phyloP scores from a whole-genome alignment of 2,329 filamentous ascomycete species.

The Aspergillus neotritici region DNA sequence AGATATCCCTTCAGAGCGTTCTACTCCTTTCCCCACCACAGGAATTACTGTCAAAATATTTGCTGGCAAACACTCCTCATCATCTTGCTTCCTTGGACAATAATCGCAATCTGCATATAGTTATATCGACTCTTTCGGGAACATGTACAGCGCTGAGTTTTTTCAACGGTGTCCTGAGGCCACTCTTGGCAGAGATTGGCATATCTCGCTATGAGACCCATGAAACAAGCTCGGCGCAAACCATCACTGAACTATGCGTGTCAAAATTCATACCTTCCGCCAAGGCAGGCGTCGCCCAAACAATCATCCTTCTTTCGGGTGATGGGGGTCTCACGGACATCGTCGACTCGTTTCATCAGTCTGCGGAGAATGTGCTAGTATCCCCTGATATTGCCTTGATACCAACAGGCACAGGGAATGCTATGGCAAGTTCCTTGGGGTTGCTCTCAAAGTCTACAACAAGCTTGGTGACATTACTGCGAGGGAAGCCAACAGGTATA shows the following conservation, averaged over 20 bases:
- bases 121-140: slow-evolving; percentile 65
- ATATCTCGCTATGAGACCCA: slow-evolving; percentile 51
- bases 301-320: slow-evolving; percentile 74
- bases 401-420: slow-evolving; percentile 49
- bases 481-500: slow-evolving; percentile 50
- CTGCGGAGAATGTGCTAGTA: slow-evolving; percentile 20
- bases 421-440: slow-evolving; percentile 38
- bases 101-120: slow-evolving; percentile 45
- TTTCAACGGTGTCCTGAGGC: slow-evolving; percentile 52
- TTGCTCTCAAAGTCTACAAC: slow-evolving; percentile 27
- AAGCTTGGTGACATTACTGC: slow-evolving; percentile 55
- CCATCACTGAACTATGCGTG: slow-evolving; percentile 59
- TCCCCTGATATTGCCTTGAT: slow-evolving; percentile 55
- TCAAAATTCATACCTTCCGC: slow-evolving; percentile 46
- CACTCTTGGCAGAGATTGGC: slow-evolving; percentile 48
- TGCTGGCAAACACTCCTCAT: slow-evolving; percentile 15
- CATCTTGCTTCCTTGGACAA: slow-evolving; percentile 13
- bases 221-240: slow-evolving; percentile 58
- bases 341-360: slow-evolving; percentile 58
- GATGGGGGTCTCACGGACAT: slow-evolving; percentile 83
- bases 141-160: slow-evolving; percentile 52
- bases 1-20: slow-evolving; percentile 12
- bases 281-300: slow-evolving; percentile 46
- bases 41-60: slow-evolving; percentile 12
- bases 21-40: slow-evolving; percentile 13